Evolutionary conservation across 140 eudicot genomes (phyloP), one percentile per base, ranked within the genome.

Genomic region (Cichorium intybus): DNA sequence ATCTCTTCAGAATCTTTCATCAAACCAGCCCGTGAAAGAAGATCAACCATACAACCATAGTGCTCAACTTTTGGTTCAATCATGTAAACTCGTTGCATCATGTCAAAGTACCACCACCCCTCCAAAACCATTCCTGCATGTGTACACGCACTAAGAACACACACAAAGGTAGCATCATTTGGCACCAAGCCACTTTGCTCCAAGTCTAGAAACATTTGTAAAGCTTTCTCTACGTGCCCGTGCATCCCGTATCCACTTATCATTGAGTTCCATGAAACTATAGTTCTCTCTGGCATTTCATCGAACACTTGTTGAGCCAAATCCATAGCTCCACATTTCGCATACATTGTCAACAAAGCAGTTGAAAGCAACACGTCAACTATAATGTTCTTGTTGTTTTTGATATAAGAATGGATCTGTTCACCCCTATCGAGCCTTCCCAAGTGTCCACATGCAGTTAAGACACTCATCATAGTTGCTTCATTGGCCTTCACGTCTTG

Each of bases 191-290:
- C 89, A 71, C 80, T 82, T 52, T 51, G 77, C 15, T 80, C 80
- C 85, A 88, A 67, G 65, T 58, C 83, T 62, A 72, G 12, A 27
- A 85, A 85, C 72, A 73, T 58, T 65, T 80, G 87, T 72, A 88
- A 84, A 11, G 89, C 94, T 67, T 82, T 80, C 18, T 85, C 83
- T 10, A 87, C 87, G 3, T 68, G 64, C 2, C 94, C 87, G 0
- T 82, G 93, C 82, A 81, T 79, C 33, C 96, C 89, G 24, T 81
- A 84, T 23, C 93, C 96, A 82, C 72, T 82, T 7, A 88, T 85
- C 92, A 85, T 82, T 4, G 85, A 80, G 66, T 88, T 88, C 93
- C 89, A 88, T n/a, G 96, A 74, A 31, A 85, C 93, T 26, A 85
- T 71, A 58, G 77, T 82, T 63, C 55, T 82, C 26, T 84, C 81